phyloP scores from a whole-genome alignment of 495 filamentous ascomycete genomes.

The Jackrogersella minutella region DNA sequence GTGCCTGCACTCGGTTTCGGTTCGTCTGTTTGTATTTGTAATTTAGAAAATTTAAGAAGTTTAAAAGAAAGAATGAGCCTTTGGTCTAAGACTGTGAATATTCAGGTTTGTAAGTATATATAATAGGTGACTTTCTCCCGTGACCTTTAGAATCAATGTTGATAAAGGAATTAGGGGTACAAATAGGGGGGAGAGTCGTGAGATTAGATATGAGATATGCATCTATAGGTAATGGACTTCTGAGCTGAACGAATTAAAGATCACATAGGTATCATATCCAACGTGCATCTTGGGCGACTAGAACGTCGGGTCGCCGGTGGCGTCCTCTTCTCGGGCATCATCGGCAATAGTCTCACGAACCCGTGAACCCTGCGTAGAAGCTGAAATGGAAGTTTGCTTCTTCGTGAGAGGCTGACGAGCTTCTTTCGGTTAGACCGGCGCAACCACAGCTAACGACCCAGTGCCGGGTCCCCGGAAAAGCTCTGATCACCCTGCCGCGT shows the following conservation, averaged over 20 bases:
- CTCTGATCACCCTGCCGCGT: slow-evolving; percentile 5
- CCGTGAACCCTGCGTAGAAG: background rate
- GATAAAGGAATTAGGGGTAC: no score
- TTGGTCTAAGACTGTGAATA: no score
- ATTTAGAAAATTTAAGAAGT: no score
- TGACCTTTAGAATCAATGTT: no score
- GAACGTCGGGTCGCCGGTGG: background rate
- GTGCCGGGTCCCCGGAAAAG: slow-evolving; percentile 7
- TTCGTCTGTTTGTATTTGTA: no score
- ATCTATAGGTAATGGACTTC: no score
- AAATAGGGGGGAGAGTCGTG: no score
- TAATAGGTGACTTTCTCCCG: no score
- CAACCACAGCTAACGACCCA: slow-evolving; percentile 16
- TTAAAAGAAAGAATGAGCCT: no score
- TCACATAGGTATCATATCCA: background rate
- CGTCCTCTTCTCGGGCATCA: background rate
- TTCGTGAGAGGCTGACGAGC: slow-evolving; percentile 4
- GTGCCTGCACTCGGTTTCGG: no score
- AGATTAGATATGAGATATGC: no score
- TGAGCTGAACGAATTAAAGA: background rate
- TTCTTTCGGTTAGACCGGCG: slow-evolving; percentile 17
- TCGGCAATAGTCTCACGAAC: slow-evolving; percentile 12
- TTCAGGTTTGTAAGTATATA: no score
- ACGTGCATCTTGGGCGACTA: background rate
- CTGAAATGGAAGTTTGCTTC: background rate